Conservation (phyloP, 345 rosid species). For the Murraya paniculata region DNA sequence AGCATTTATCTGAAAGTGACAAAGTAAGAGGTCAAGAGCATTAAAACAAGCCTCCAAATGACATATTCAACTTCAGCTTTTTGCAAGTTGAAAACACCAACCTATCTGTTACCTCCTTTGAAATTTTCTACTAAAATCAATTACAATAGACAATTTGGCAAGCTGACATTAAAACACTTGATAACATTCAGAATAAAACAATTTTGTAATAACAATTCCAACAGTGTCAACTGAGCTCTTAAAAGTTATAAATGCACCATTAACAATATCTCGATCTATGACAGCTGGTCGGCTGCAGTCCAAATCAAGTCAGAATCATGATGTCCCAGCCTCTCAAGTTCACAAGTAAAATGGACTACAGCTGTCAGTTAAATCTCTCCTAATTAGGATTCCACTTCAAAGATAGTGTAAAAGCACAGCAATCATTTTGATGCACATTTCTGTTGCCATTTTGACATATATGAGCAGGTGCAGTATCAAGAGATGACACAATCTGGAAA, state of each 20-base stretch:
- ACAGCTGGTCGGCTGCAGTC: not conserved
- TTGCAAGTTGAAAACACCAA: not conserved
- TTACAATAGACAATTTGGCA: not conserved
- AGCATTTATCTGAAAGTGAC: not conserved
- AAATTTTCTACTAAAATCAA: constrained; percentile 5
- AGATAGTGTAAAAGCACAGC: not conserved
- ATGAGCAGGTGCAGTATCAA: constrained; percentile 13
- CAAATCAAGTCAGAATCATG: not conserved
- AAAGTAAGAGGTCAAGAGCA: not conserved
- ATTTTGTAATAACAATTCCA: not conserved
- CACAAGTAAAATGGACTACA: not conserved
- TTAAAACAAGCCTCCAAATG: not conserved
- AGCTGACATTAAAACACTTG: not conserved
- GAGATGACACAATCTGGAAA: constrained; percentile 11
- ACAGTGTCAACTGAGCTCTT: not conserved
- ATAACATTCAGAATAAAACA: not conserved
- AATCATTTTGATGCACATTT: not conserved
- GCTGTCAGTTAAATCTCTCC: not conserved
- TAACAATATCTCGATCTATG: not conserved
- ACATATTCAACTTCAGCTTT: not conserved
- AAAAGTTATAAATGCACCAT: not conserved
- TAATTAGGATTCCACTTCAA: not conserved
- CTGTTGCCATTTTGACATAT: not conserved
- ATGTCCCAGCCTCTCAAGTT: not conserved
- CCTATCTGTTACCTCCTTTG: not conserved